phyloP scores from a whole-genome alignment of 2,329 filamentous ascomycete genomes.

The Colletotrichum coccodes region DNA sequence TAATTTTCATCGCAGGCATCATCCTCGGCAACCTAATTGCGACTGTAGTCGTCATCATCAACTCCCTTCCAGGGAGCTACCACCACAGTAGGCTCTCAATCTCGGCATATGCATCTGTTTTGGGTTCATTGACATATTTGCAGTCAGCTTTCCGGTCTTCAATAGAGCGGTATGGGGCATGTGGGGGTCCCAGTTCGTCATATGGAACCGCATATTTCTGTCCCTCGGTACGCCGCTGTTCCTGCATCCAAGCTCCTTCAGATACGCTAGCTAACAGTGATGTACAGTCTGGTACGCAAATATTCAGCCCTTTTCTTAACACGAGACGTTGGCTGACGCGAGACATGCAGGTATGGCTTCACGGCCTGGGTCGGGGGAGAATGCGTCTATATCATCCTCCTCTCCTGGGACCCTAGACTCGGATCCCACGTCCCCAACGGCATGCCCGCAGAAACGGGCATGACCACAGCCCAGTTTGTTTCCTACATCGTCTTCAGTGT shows the following conservation, averaged over 20 bases:
- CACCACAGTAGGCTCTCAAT: conserved; percentile 48
- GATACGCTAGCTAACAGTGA: neutral
- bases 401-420: conserved; percentile 55
- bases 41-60: conserved; percentile 49
- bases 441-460: conserved; percentile 51
- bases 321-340: conserved; percentile 3
- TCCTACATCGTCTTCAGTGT: conserved; percentile 56
- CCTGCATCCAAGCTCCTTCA: no score
- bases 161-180: conserved; percentile 45
- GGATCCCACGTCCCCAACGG: conserved; percentile 53
- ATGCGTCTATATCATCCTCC: conserved; percentile 56
- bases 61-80: conserved; percentile 53
- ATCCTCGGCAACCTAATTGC: conserved; percentile 51
- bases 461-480: conserved; percentile 56
- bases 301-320: conserved; percentile 5
- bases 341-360: conserved; percentile 49
- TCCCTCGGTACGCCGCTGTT: conserved; percentile 47
- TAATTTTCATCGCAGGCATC: conserved; percentile 39
- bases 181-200: conserved; percentile 38
- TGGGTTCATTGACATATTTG: neutral
- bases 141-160: conserved; percentile 45
- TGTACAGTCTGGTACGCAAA: conserved; percentile 38
- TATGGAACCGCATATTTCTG: conserved; percentile 52
- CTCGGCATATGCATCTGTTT: no score
- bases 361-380: conserved; percentile 58